Percentiles rank a stretch among this genome's conserved stretches.
Conservation (phyloP, 2,329 filamentous ascomycete species). For the Alternaria sp. region DNA sequence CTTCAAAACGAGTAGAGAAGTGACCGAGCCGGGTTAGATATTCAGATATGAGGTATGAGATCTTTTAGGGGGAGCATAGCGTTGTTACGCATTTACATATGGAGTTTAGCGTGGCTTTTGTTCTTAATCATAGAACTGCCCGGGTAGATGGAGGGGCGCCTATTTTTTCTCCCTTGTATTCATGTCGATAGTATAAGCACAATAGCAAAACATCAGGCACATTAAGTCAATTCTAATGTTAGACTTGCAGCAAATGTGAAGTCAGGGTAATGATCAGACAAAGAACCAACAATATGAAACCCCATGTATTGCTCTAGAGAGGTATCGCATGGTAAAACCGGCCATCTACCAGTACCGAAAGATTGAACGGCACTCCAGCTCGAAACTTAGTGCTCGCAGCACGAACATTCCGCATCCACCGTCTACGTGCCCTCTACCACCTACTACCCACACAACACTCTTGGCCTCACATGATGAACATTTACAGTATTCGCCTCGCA, state of each 20-base stretch:
- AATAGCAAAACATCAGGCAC: neutral
- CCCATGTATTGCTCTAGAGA: neutral
- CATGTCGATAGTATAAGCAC: neutral
- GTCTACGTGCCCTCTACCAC: neutral
- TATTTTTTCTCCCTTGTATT: neutral
- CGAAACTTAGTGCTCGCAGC: no score
- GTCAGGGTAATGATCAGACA: neutral
- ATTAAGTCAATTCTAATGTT: neutral
- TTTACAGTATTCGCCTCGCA: neutral
- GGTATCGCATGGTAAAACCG: neutral
- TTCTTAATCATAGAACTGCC: neutral
- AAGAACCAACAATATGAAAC: neutral
- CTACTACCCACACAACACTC: neutral
- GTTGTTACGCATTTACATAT: slow-evolving; percentile 1
- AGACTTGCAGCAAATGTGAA: neutral
- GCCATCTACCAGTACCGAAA: neutral
- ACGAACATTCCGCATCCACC: neutral
- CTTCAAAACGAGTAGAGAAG: neutral
- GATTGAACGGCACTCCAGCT: neutral
- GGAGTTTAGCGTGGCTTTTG: neutral
- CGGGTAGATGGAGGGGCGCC: neutral
- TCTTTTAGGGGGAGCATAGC: neutral
- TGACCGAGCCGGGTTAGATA: neutral
- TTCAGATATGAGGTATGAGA: neutral
- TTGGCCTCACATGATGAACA: neutral